Evolutionary conservation across 495 filamentous ascomycete species (phyloP), one percentile per base, ranked within the genome.

Genomic region (Cercophora newfieldiana): DNA sequence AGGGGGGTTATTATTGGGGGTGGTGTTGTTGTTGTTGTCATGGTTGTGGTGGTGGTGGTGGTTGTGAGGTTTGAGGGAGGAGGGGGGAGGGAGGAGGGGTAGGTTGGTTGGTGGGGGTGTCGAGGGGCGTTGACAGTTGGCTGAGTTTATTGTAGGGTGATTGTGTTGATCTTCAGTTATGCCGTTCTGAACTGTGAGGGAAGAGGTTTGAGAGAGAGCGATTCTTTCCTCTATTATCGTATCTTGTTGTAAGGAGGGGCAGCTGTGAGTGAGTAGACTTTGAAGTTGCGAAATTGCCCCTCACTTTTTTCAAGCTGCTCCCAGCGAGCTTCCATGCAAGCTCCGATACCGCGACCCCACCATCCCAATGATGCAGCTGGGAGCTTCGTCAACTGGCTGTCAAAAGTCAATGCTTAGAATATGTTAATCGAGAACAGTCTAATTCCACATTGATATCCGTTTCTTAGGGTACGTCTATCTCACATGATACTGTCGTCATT

Each of bases 331-430:
- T 59, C n/a, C n/a, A n/a, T n/a, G 60, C 63, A 28, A 50, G 28
- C 68, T 72, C 72, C 72, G 72, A 74, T 71, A 56, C 65, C 72
- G 70, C 72, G 30, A 59, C 64, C 59, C 61, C 59, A 64, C 67
- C 64, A 50, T n/a, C n/a, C n/a, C n/a, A n/a, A n/a, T n/a, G n/a
- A n/a, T n/a, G n/a, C n/a, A n/a, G n/a, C n/a, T n/a, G n/a, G n/a
- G n/a, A n/a, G n/a, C n/a, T n/a, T n/a, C n/a, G n/a, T n/a, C n/a
- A n/a, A n/a, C n/a, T n/a, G n/a, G n/a, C n/a, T n/a, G n/a, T n/a
- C n/a, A n/a, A n/a, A n/a, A n/a, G n/a, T n/a, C n/a, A n/a, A n/a
- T n/a, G n/a, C n/a, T n/a, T n/a, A n/a, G n/a, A n/a, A n/a, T n/a
- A n/a, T n/a, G n/a, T n/a, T n/a, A n/a, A n/a, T n/a, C n/a, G n/a